Evolutionary conservation across 352 stramenopile species (phyloP).

Genomic region (Phytophthora crassamura): DNA sequence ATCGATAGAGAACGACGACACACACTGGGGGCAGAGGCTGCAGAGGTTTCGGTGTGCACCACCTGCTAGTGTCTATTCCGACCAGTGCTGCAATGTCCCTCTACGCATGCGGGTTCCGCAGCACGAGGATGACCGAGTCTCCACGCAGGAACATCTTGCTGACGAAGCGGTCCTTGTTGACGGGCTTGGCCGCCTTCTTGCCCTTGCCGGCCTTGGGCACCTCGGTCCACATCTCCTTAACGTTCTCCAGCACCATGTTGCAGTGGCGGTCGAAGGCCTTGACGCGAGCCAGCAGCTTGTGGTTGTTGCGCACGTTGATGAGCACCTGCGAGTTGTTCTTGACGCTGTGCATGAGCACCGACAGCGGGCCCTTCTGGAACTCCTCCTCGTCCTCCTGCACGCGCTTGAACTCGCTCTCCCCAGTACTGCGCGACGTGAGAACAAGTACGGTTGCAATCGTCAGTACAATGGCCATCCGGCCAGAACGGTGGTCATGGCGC

Average conservation of each 20-base stretch:
- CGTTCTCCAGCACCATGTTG: slow-evolving; percentile 99
- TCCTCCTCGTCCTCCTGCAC: slow-evolving; percentile 92
- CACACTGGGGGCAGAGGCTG: slow-evolving; percentile 11
- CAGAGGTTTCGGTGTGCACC: slow-evolving; percentile 6
- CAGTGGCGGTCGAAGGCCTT: slow-evolving; percentile 99
- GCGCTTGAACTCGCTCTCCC: slow-evolving; percentile 78
- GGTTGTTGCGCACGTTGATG: slow-evolving; percentile 99
- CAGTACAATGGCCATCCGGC: slow-evolving; percentile 4
- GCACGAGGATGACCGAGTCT: slow-evolving; percentile 99
- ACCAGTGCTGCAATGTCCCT: slow-evolving; percentile 30
- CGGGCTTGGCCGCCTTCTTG: slow-evolving; percentile 94
- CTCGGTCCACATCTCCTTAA: slow-evolving; percentile 99
- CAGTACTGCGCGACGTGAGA: slow-evolving; percentile 20
- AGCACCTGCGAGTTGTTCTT: slow-evolving; percentile 99
- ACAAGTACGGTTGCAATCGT: slow-evolving; percentile 19
- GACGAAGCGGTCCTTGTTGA: slow-evolving; percentile 99
- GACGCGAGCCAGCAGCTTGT: slow-evolving; percentile 98
- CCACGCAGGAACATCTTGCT: slow-evolving; percentile 99
- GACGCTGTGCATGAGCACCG: slow-evolving; percentile 97
- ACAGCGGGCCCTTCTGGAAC: slow-evolving; percentile 97
- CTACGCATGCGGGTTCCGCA: slow-evolving; percentile 96
- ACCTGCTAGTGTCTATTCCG: slow-evolving; percentile 38
- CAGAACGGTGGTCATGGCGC: neutral
- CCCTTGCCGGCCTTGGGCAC: slow-evolving; percentile 97
- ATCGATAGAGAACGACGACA: slow-evolving; percentile 7